Conservation (phyloP, 2,329 filamentous ascomycete species). For the Fusarium tuaranense region DNA sequence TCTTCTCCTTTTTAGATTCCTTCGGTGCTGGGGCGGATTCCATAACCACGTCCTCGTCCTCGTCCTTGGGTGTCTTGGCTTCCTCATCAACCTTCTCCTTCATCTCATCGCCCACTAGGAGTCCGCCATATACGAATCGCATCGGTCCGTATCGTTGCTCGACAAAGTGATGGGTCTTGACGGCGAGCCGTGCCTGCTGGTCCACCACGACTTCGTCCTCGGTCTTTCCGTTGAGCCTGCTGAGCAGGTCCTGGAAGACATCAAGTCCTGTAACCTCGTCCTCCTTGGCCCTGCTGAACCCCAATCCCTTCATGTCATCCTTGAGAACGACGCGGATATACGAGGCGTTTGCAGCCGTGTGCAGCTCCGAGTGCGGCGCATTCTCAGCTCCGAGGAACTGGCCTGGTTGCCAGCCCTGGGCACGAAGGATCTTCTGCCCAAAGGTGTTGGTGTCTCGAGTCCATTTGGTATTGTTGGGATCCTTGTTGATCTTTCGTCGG, state of each 20-base stretch:
- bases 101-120: slow-evolving; percentile 70
- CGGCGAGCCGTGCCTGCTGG: slow-evolving; percentile 73
- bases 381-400: slow-evolving; percentile 83
- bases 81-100: slow-evolving; percentile 50
- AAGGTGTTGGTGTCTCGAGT: slow-evolving; percentile 83
- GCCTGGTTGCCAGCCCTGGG: slow-evolving; percentile 92
- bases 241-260: slow-evolving; percentile 86
- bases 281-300: slow-evolving; percentile 80
- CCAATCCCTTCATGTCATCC: slow-evolving; percentile 91
- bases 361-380: slow-evolving; percentile 78
- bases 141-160: slow-evolving; percentile 82
- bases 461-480: slow-evolving; percentile 98
- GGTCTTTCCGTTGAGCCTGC: slow-evolving; percentile 88
- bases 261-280: slow-evolving; percentile 87
- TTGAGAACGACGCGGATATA: slow-evolving; percentile 89
- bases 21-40: slow-evolving; percentile 39
- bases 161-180: slow-evolving; percentile 79
- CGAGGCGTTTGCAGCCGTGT: slow-evolving; percentile 83
- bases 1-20: slow-evolving; percentile 56
- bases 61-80: slow-evolving; percentile 26
- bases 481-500: slow-evolving; percentile 79
- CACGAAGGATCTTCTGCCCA: slow-evolving; percentile 88
- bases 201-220: slow-evolving; percentile 79
- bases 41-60: slow-evolving; percentile 37
- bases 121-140: slow-evolving; percentile 88